phyloP scores from a whole-genome alignment of 352 stramenopile species.

The Globisporangium apiculatum region DNA sequence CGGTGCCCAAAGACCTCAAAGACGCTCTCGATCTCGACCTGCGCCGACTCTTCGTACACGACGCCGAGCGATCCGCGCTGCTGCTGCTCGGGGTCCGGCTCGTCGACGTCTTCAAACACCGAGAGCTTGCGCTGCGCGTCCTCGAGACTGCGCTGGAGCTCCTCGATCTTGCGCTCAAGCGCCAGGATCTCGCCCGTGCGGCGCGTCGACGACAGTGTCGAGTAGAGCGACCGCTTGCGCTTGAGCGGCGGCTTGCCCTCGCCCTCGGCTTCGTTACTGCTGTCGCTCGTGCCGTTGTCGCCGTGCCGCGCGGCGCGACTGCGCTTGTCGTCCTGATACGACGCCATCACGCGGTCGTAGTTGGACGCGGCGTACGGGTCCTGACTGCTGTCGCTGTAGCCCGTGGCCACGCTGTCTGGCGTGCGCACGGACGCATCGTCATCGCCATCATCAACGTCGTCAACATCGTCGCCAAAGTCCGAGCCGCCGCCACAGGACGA shows the following conservation, averaged over 20 bases:
- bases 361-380: conserved; percentile 54
- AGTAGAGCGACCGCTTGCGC: background rate
- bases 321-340: conserved; percentile 17
- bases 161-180: conserved; percentile 36
- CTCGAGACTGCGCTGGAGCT: conserved; percentile 36
- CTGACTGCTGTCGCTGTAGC: conserved; percentile 33
- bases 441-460: background rate
- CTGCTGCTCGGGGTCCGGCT: conserved; percentile 22
- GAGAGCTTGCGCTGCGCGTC: conserved; percentile 20
- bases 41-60: conserved; percentile 4
- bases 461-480: background rate
- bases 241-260: background rate
- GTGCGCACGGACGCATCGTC: conserved; percentile 4
- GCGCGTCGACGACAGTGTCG: background rate
- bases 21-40: conserved; percentile 42
- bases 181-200: conserved; percentile 19
- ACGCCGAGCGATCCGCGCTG: conserved; percentile 9
- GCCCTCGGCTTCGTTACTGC: background rate
- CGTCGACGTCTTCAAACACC: conserved; percentile 12
- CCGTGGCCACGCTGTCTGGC: background rate
- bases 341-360: conserved; percentile 59
- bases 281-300: background rate
- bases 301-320: background rate
- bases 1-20: conserved; percentile 38
- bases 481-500: conserved; percentile 1